Base-by-base conservation (phyloP, 345 rosid species). In the Eucalyptus polybractea region DNA sequence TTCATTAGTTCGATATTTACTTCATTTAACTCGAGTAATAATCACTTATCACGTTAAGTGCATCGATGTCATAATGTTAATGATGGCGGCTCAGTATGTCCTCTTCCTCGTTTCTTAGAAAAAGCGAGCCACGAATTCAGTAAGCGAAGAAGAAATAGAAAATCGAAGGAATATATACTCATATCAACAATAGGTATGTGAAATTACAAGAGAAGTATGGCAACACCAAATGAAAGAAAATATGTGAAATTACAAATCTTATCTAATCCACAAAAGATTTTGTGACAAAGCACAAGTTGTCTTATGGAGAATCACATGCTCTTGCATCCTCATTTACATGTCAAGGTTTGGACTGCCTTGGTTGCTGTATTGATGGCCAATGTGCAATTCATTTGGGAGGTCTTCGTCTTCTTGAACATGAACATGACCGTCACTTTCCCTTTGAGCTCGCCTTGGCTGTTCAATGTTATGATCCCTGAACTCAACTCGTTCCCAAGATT, bases 381-480 rank as follows among this genome's bases (percentile, higher is more conserved):
- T 24, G 88, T 89, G 88, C 90, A 89, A 56, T 89, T 89, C 90
- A 89, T 89, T 21, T 86, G 44, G 10, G 90, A 60, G 47, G 88
- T 85, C 65, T 89, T 89, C 24, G 37, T 86, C 90, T 89, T 89
- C 90, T 89, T 89, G 85, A 89, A 85, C 72, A 89, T 86, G 37
- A 85, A 76, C 88, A 89, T 89, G 47, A 89, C 24, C 22, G 87
- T 86, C 53, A 80, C 88, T 62, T 89, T 89, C 44, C 90, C 90
- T 6, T 40, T 69, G 87, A 89, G 33, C 88, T 58, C 87, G 45
- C 50, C 88, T 42, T 69, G 76, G 44, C 90, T 87, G 69, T 42
- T 87, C 89, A 89, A 58, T 5, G 88, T 87, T 86, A 89, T 11
- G 42, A 87, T 67, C 10, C 76, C 56, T 4, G 90, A 50, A 11